Percentiles rank a stretch among this genome's conserved stretches.
phyloP scores from a whole-genome alignment of 257 asterid species.

The Rubia yunnanensis region DNA sequence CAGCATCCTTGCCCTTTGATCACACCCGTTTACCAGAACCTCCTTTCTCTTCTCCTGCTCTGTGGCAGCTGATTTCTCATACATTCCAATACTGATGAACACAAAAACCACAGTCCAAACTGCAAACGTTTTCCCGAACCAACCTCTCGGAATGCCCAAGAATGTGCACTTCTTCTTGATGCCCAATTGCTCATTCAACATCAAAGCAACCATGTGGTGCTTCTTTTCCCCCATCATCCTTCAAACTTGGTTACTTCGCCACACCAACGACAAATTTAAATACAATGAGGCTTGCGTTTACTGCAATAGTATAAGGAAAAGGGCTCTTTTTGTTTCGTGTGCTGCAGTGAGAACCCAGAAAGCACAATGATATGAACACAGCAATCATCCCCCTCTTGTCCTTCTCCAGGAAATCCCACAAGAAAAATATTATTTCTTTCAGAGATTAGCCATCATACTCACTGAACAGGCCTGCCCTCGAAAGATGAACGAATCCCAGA shows the following conservation, averaged over 20 bases:
- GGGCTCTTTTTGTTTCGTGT: slow-evolving; percentile 28
- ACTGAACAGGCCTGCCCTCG: slow-evolving; percentile 72
- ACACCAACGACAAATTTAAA: slow-evolving; percentile 16
- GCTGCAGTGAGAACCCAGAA: slow-evolving; percentile 13
- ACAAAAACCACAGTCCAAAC: slow-evolving; percentile 34
- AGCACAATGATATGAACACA: slow-evolving; percentile 17
- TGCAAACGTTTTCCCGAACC: slow-evolving; percentile 33
- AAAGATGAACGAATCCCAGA: slow-evolving; percentile 49
- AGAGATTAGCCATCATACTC: slow-evolving; percentile 16
- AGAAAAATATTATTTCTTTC: slow-evolving; percentile 11
- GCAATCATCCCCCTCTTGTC: slow-evolving; percentile 17
- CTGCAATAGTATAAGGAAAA: slow-evolving; percentile 20
- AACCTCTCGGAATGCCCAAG: slow-evolving; percentile 19
- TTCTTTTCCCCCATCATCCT: slow-evolving; percentile 45
- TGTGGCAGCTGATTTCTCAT: slow-evolving; percentile 33
- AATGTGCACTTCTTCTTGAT: slow-evolving; percentile 38
- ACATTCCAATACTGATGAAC: slow-evolving; percentile 22
- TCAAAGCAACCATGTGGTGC: slow-evolving; percentile 55
- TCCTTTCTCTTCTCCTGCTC: slow-evolving; percentile 62
- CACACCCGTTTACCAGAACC: slow-evolving; percentile 75
- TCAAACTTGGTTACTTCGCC: slow-evolving; percentile 19
- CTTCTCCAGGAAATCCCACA: slow-evolving; percentile 20
- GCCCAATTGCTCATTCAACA: slow-evolving; percentile 41
- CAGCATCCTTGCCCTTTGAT: slow-evolving; percentile 90
- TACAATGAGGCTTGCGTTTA: slow-evolving; percentile 22